Conservation (phyloP, 176 grass and related monocot species). For the Carex scoparia region DNA sequence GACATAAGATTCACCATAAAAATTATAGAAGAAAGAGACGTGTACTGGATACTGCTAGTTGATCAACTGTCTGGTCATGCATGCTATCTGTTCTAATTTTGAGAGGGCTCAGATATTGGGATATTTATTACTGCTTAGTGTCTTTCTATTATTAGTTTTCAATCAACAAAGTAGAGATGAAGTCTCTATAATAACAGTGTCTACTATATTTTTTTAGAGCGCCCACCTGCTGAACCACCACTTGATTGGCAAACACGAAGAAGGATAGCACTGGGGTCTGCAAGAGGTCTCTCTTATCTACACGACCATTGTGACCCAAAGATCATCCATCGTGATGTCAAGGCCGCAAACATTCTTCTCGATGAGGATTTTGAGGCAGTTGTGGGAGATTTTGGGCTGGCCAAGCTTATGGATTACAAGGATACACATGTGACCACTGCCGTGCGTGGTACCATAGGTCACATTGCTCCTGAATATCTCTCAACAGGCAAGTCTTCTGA, state of each 20-base stretch:
- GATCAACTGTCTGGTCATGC: not conserved
- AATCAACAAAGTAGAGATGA: not conserved
- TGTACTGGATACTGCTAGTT: not conserved
- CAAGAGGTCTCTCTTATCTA: slow-evolving; percentile 71
- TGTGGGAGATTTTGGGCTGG: slow-evolving; percentile 83
- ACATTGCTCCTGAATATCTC: slow-evolving; percentile 90
- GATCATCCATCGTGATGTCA: slow-evolving; percentile 87
- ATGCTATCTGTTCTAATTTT: not conserved
- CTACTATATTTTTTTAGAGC: slow-evolving; percentile 45
- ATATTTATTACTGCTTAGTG: not conserved
- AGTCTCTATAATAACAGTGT: not conserved
- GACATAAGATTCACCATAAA: not conserved
- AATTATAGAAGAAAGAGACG: not conserved
- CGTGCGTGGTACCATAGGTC: slow-evolving; percentile 82
- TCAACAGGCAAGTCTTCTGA: slow-evolving; percentile 86
- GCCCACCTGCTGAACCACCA: slow-evolving; percentile 58
- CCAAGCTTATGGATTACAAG: slow-evolving; percentile 91
- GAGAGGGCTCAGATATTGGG: not conserved
- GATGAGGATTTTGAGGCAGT: slow-evolving; percentile 86
- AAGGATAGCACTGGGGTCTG: slow-evolving; percentile 77
- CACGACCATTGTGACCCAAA: slow-evolving; percentile 87
- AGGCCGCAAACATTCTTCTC: slow-evolving; percentile 82
- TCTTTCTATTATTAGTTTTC: not conserved
- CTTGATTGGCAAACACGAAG: slow-evolving; percentile 71
- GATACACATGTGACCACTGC: slow-evolving; percentile 95